A percentile compares a stretch with the other conserved stretches of the same genome.
These are phyloP conservation scores for Fusarium buharicum DNA, from an alignment of 2,329 filamentous ascomycete genomes.

Conservation along the genomic window DNA sequence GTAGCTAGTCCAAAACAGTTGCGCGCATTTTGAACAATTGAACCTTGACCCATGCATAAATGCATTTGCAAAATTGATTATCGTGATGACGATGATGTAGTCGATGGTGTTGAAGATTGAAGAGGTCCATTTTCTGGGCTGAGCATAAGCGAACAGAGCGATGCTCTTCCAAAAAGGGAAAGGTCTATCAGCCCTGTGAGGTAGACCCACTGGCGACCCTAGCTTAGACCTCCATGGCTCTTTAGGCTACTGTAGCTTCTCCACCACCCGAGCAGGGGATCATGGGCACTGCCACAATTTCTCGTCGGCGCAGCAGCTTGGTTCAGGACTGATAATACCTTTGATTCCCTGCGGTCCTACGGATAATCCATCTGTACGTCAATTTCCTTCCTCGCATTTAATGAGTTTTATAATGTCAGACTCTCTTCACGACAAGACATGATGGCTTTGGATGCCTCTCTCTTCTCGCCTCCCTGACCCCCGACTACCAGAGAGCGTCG, in stretches of 20 bases:
- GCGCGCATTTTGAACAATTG: not conserved
- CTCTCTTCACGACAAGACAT: not conserved
- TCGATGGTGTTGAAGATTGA: slow-evolving; percentile 13
- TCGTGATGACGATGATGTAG: not conserved
- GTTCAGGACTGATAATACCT: slow-evolving; percentile 13
- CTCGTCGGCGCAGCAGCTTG: slow-evolving; percentile 22
- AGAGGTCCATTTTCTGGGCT: not conserved
- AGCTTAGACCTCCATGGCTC: slow-evolving; percentile 4
- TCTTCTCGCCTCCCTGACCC: not conserved
- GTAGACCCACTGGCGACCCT: slow-evolving; percentile 18
- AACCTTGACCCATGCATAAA: not conserved
- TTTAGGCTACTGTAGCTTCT: too few species aligned
- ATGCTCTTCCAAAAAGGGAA: slow-evolving; percentile 13
- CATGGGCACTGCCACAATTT: slow-evolving; percentile 25
- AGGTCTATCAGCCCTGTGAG: slow-evolving; percentile 36
- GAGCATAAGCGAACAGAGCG: not conserved
- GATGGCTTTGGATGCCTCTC: slow-evolving; percentile 28
- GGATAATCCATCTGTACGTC: not conserved
- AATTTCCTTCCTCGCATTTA: not conserved
- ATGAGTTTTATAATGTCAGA: not conserved
- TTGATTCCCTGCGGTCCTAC: slow-evolving; percentile 8
- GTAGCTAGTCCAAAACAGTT: not conserved
- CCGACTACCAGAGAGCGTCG: not conserved
- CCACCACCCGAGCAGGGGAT: too few species aligned
- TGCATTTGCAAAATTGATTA: not conserved